Percentiles rank a stretch among this genome's conserved stretches.
These are phyloP conservation scores for Pichia sporocuriosa DNA, from an alignment of 805 yeast genomes.

Conservation along the genomic window DNA sequence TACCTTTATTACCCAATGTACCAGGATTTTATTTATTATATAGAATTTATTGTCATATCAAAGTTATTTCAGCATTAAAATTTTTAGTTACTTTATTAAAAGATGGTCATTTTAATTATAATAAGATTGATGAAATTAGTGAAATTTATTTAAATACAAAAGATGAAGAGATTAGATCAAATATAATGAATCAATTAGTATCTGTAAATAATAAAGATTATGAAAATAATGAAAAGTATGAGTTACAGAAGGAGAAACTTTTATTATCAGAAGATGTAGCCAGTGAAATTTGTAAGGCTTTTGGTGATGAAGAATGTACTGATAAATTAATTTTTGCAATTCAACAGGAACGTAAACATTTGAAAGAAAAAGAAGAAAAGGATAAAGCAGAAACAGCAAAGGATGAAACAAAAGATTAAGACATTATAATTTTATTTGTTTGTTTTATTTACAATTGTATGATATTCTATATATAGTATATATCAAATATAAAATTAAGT, in stretches of 20 bases:
- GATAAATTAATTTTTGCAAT: conserved; percentile 45
- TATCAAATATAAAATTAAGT: no score
- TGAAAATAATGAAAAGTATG: conserved; percentile 19
- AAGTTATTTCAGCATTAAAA: conserved; percentile 67
- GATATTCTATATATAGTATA: no score
- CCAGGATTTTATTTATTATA: conserved; percentile 86
- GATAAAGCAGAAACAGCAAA: neutral
- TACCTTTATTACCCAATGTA: conserved; percentile 86
- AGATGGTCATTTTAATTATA: conserved; percentile 30
- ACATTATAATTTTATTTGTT: no score
- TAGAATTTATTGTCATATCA: conserved; percentile 77
- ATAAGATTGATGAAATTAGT: conserved; percentile 28
- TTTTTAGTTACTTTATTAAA: conserved; percentile 55
- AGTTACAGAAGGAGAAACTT: conserved; percentile 29
- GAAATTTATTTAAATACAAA: conserved; percentile 23
- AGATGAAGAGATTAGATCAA: conserved; percentile 16
- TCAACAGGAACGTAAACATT: conserved; percentile 40
- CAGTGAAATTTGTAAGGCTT: conserved; percentile 36
- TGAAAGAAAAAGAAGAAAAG: neutral
- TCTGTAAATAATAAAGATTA: conserved; percentile 11
- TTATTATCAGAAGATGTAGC: conserved; percentile 41
- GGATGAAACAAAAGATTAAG: no score
- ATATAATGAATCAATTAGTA: conserved; percentile 17
- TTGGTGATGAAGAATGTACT: conserved; percentile 40
- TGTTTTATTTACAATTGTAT: no score